phyloP scores from a whole-genome alignment of 2,329 filamentous ascomycete genomes.

The Paraconiothyrium brasiliense region DNA sequence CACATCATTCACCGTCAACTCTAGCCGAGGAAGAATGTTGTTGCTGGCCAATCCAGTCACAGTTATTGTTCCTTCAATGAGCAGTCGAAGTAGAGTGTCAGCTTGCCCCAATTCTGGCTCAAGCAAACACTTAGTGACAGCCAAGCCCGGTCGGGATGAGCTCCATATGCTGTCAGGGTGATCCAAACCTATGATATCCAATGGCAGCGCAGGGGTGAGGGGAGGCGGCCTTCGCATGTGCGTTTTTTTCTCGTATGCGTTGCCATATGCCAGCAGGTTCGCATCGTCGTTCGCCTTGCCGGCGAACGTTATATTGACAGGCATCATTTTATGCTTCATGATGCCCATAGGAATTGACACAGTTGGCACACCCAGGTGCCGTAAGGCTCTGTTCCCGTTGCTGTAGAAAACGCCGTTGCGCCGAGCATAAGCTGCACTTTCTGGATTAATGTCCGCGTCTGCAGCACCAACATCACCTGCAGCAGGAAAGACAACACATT shows the following conservation, averaged over 20 bases:
- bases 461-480: constrained; percentile 61
- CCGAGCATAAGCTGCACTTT: constrained; percentile 49
- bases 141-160: not conserved
- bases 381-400: constrained; percentile 63
- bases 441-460: constrained; percentile 55
- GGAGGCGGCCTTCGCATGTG: constrained; percentile 25
- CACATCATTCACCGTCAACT: not conserved
- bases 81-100: no score
- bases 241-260: constrained; percentile 31
- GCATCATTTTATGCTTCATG: constrained; percentile 59
- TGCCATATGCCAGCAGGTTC: constrained; percentile 35
- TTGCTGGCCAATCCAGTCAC: not conserved
- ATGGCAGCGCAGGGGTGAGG: constrained; percentile 19
- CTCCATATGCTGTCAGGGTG: no score
- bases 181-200: constrained; percentile 19
- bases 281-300: constrained; percentile 59
- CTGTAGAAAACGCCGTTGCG: constrained; percentile 63
- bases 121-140: not conserved
- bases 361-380: constrained; percentile 65
- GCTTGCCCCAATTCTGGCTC: not conserved
- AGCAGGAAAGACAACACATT: constrained; percentile 61
- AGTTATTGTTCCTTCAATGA: not conserved
- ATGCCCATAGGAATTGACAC: constrained; percentile 64
- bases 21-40: not conserved
- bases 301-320: constrained; percentile 63